Base-by-base conservation (phyloP, 140 eudicot species). In the Erigeron philadelphicus region DNA sequence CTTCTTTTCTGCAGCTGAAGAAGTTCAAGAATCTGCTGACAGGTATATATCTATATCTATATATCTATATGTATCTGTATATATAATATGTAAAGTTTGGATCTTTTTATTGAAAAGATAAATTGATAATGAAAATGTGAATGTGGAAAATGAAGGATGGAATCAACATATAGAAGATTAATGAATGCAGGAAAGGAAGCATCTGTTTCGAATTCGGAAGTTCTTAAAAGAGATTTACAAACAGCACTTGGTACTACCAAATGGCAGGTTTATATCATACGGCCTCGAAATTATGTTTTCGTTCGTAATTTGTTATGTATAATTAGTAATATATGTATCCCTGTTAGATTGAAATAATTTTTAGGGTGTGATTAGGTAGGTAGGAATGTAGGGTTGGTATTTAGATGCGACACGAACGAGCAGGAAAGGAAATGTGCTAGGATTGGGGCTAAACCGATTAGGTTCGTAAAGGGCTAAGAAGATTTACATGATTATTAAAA, bases 21-120 rank as follows among this genome's bases (percentile, higher is more conserved):
- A 90, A 78, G 95, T 84, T 64, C 92, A 90, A 67, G 90, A 90
- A 87, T 90, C 97, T 38, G 87, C 92, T 40, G 92, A 90, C 71
- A 79, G 95, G 95, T 87, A 53, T n/a, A 7, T 6, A 81, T 48
- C 59, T 31, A 31, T 31, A 31, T 31, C 38, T 31, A 0, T 31
- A 31, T 31, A 31, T 31, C 5, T 31, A 31, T 31, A 31, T 31
- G 38, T 0, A 31, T 31, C 4, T 31, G 38, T 2, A 2, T 31
- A 11, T 48, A 48, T 10, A 11, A 0, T 0, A 48, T 11, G 13
- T 11, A 49, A 49, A 49, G 17, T 11, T 49, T 6, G 11, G 9
- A 53, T 53, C 60, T 23, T 5, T 6, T 12, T 21, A 48, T 45
- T 45, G 9, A 45, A 45, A 45, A 45, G 50, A 7, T 2, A 31